A percentile compares a stretch with the other conserved stretches of the same genome.
Conservation (phyloP, 768 basidiomycete genomes). For the Boletus bicolor region DNA sequence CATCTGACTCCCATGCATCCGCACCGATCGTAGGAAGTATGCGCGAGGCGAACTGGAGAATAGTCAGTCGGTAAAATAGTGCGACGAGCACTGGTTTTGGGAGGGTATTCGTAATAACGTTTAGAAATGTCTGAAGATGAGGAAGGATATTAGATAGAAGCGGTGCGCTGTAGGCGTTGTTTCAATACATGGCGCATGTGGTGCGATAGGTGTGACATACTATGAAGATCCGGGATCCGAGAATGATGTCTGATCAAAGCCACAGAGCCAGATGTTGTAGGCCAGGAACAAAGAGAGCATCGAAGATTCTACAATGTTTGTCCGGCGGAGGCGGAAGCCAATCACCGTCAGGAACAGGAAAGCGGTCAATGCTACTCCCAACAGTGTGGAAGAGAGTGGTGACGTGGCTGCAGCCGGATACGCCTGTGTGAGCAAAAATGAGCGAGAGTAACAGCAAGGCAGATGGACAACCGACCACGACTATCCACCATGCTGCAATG, state of each 20-base stretch:
- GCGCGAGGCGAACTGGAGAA: slow-evolving; percentile 77
- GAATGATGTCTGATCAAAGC: slow-evolving; percentile 70
- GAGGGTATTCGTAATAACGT: slow-evolving; percentile 81
- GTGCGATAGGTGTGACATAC: slow-evolving; percentile 41
- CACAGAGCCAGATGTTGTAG: slow-evolving; percentile 88
- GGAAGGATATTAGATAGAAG: slow-evolving; percentile 76
- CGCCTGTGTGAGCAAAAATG: slow-evolving; percentile 42
- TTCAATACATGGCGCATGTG: slow-evolving; percentile 8
- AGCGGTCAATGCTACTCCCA: slow-evolving; percentile 84
- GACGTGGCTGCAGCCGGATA: slow-evolving; percentile 82
- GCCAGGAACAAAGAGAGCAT: slow-evolving; percentile 85
- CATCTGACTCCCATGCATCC: slow-evolving; percentile 73
- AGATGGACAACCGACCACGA: slow-evolving; percentile 50
- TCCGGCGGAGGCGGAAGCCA: slow-evolving; percentile 82
- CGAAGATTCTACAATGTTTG: slow-evolving; percentile 90
- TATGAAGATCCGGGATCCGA: slow-evolving; percentile 74
- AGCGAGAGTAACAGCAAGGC: slow-evolving; percentile 3
- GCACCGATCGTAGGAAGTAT: slow-evolving; percentile 83
- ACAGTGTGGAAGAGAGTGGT: slow-evolving; percentile 82
- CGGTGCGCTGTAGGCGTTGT: slow-evolving; percentile 50
- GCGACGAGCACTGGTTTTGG: slow-evolving; percentile 82
- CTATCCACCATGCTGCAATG: slow-evolving; percentile 83
- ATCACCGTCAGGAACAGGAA: slow-evolving; percentile 90
- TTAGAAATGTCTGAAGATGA: slow-evolving; percentile 73
- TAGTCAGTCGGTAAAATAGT: slow-evolving; percentile 73